These are phyloP conservation scores for Hypoxylon sp. DNA, from an alignment of 2,329 filamentous ascomycete species.

Conservation along the genomic window DNA sequence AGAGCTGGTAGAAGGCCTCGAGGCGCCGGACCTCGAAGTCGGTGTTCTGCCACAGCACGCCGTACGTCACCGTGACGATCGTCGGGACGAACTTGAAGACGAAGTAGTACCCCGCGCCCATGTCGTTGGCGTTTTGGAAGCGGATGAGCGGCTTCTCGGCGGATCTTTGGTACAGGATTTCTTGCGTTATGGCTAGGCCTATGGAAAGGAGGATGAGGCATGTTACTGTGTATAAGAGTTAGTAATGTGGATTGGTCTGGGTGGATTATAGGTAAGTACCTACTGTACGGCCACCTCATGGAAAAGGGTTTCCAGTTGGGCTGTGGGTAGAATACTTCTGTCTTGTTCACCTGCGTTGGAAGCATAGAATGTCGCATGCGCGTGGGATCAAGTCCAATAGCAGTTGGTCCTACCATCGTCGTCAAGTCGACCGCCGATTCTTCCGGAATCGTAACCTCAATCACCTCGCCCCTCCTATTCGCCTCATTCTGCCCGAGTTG, in stretches of 20 bases:
- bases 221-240: slow-evolving; percentile 45
- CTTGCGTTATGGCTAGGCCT: slow-evolving; percentile 60
- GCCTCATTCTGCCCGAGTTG: slow-evolving; percentile 65
- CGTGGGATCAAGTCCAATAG: slow-evolving; percentile 38
- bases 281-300: slow-evolving; percentile 68
- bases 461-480: slow-evolving; percentile 66
- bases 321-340: slow-evolving; percentile 66
- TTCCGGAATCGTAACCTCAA: slow-evolving; percentile 65
- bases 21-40: slow-evolving; percentile 73
- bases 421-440: slow-evolving; percentile 60
- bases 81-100: slow-evolving; percentile 71
- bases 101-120: slow-evolving; percentile 64
- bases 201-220: slow-evolving; percentile 63
- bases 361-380: slow-evolving; percentile 51
- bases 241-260: background rate
- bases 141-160: slow-evolving; percentile 54
- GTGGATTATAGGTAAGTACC: slow-evolving; percentile 1
- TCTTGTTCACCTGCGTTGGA: slow-evolving; percentile 50
- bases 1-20: slow-evolving; percentile 73
- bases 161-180: slow-evolving; percentile 64
- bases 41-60: slow-evolving; percentile 71
- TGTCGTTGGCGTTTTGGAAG: slow-evolving; percentile 60
- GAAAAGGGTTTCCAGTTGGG: slow-evolving; percentile 73
- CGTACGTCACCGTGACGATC: slow-evolving; percentile 67
- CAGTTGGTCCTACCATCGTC: slow-evolving; percentile 56